Conservation (phyloP, 2,329 filamentous ascomycete genomes). For the Aspergillus quadricinctus region DNA sequence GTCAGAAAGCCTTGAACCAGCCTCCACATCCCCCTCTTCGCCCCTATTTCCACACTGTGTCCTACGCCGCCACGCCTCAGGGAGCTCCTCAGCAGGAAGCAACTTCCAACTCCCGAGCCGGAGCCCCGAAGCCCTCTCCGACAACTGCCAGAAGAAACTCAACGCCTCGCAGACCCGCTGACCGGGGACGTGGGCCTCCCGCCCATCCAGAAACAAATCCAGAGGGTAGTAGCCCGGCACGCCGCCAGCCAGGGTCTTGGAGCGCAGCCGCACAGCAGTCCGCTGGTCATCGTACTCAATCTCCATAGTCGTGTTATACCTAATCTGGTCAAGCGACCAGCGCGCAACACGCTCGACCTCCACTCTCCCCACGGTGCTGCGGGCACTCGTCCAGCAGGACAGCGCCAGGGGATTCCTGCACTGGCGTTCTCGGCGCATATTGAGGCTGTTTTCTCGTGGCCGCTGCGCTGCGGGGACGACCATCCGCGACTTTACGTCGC, state of each 20-base stretch:
- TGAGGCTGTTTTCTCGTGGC: conserved; percentile 22
- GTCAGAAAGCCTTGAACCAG: background rate
- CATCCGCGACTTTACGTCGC: conserved; percentile 29
- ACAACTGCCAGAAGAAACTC: conserved; percentile 14
- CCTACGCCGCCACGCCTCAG: conserved; percentile 10
- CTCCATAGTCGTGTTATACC: conserved; percentile 24
- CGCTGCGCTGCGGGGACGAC: conserved; percentile 7
- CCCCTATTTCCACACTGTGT: background rate
- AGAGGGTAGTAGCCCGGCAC: conserved; percentile 11
- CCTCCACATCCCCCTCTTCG: background rate
- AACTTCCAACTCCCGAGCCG: conserved; percentile 14
- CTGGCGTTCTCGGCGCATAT: conserved; percentile 25
- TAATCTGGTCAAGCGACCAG: conserved; percentile 20
- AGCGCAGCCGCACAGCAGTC: conserved; percentile 10
- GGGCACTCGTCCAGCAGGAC: conserved; percentile 23
- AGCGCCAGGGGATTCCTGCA: conserved; percentile 21
- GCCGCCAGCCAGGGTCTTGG: conserved; percentile 10
- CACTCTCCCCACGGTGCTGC: conserved; percentile 11
- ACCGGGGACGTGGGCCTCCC: conserved; percentile 9
- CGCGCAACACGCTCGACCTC: conserved; percentile 26
- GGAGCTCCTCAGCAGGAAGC: conserved; percentile 14
- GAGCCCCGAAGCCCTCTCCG: conserved; percentile 7
- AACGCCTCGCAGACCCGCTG: conserved; percentile 10
- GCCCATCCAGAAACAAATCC: conserved; percentile 15
- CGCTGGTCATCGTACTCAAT: conserved; percentile 10